Base-by-base conservation (phyloP, 2,329 filamentous ascomycete species). In the Aspergillus fumigatus region DNA sequence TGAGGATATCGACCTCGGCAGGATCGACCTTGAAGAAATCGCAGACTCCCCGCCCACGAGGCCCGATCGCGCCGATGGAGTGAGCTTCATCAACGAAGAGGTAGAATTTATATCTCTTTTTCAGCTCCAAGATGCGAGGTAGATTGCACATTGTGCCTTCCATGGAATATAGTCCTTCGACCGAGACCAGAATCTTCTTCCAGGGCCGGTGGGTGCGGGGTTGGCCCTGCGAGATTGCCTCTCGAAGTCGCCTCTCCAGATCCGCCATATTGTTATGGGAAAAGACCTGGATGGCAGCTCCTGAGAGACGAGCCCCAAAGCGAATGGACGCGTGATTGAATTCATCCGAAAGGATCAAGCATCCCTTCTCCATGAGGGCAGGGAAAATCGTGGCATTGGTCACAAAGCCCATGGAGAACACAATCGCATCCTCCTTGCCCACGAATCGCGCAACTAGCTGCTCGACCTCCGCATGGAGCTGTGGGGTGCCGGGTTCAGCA, bases 151-250 rank as follows among this genome's bases (percentile, higher is more conserved):
- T 94, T 67, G 92, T 96, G 51, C 93, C 93, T 77, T 97, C 93
- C 93, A 97, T 97, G 0, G 92, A 97, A 80, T 97, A 97, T 35
- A 97, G 82, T 62, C 93, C 93, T 74, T 97, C 93, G 47, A 97
- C 89, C 32, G 92, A 91, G 47, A 97, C 90, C 40, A 97, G 76
- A 60, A 97, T 97, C 85, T 97, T 97, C 82, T 95, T 96, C 93
- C 93, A 97, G 1, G 93, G 93, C 38, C 93, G 88, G 75, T 97
- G 93, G 10, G 92, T 97, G 63, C 93, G 88, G 51, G 92, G 92
- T 73, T 97, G 93, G 41, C 93, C 93, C 76, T 97, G 92, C 2
- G 92, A 91, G 70, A 97, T 97, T 63, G 86, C 88, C 70, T 97
- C 91, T 48, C 93, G 87, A 11, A 97, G 83, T 62, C 88, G 85